Evolutionary conservation across 306 rosid genomes (phyloP), one percentile per base, ranked within the genome.

Genomic region (Cicer judaicum): DNA sequence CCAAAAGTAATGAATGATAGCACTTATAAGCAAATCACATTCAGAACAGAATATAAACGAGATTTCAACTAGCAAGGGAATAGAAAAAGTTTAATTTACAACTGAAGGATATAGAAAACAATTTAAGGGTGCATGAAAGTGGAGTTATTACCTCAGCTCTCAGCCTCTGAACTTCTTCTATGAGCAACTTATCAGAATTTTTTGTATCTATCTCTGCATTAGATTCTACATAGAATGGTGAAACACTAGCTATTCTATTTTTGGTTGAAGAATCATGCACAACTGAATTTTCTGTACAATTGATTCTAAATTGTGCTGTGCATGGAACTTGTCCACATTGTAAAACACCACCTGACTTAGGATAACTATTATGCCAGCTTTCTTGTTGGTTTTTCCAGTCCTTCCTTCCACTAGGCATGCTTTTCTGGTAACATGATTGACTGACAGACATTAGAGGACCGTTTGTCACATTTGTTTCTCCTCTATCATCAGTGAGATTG

Each of bases 271-370:
- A 29, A 29, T 29, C 65, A 47, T 34, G 80, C 70, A 64, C 40
- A 70, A 42, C 80, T 70, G 85, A 70, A 77, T 77, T 86, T 63
- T 85, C 90, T 55, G 79, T 55, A 61, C 62, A 62, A 29, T 83
- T 70, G 49, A 50, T 67, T 64, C 61, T 72, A 53, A 92, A 86
- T 19, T 53, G 38, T 48, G 50, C 80, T 41, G 98, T 92, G 57
- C 91, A 88, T 43, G 83, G 80, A 69, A 92, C 92, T 83, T 88
- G 85, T n/a, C 98, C 98, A 91, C 98, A 92, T 36, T 56, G 91
- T 38, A 90, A 81, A 63, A 76, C 48, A 34, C 87, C 85, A 59
- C 86, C 76, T 42, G 72, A 59, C 59, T 74, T 67, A 38, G 80
- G 75, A 61, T 87, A 82, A 68, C 19, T 36, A 9, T 84, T 69